Percentiles rank a stretch among this genome's conserved stretches.
phyloP scores from a whole-genome alignment of 306 rosid species.

The Glycine soja region DNA sequence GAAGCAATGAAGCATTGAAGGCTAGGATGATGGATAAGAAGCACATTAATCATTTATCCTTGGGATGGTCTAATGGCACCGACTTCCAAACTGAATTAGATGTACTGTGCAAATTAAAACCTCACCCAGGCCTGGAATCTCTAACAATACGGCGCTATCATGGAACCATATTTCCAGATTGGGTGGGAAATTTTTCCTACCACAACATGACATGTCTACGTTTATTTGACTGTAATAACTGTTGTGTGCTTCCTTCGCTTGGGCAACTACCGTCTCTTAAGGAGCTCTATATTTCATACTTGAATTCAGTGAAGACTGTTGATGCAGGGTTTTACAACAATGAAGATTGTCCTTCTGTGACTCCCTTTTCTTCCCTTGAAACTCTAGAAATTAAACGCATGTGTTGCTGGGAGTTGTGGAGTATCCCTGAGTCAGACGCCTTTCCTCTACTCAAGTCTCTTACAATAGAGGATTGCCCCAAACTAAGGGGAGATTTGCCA shows the following conservation, averaged over 20 bases:
- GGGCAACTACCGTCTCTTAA: too few species aligned
- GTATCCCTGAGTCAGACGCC: too few species aligned
- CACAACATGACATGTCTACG: not conserved
- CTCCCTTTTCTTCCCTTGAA: too few species aligned
- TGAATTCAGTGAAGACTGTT: too few species aligned
- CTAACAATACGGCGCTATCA: not conserved
- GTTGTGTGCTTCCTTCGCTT: too few species aligned
- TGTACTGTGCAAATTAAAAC: not conserved
- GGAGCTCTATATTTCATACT: too few species aligned
- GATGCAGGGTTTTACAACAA: not conserved
- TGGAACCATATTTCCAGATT: not conserved
- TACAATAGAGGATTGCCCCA: too few species aligned
- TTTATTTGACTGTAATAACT: not conserved
- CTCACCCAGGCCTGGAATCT: not conserved
- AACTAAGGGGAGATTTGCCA: too few species aligned
- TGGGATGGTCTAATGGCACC: not conserved
- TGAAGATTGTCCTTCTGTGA: too few species aligned
- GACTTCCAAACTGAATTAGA: not conserved
- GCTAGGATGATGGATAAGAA: not conserved
- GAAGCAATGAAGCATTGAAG: not conserved
- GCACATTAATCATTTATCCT: not conserved
- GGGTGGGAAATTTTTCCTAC: not conserved
- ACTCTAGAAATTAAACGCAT: too few species aligned
- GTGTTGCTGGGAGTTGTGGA: too few species aligned
- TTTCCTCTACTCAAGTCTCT: too few species aligned